Percentiles rank a stretch among this genome's conserved stretches.
Conservation (phyloP, 2,329 filamentous ascomycete genomes). For the Talaromyces sp. region DNA sequence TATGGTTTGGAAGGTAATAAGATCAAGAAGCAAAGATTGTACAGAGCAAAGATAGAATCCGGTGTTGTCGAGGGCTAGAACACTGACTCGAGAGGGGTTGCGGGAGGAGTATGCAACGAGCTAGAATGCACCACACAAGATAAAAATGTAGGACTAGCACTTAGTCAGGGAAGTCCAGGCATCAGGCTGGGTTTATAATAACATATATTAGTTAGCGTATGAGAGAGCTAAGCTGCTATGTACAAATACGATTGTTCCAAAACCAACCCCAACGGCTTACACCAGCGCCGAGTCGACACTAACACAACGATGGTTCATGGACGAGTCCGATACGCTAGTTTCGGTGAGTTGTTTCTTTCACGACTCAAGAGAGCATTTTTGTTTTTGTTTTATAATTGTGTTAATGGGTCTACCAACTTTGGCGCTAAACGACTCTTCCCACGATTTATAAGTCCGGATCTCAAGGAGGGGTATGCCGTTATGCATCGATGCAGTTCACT, state of each 20-base stretch:
- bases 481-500: conserved; percentile 9
- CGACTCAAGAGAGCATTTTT: neutral
- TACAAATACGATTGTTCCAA: neutral
- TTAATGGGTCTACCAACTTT: neutral
- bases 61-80: conserved; percentile 2
- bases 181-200: conserved; percentile 10
- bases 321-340: conserved; percentile 16
- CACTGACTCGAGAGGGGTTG: conserved; percentile 16
- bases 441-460: conserved; percentile 9
- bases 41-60: conserved; percentile 1
- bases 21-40: neutral
- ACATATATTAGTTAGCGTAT: neutral
- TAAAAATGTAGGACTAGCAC: conserved; percentile 6
- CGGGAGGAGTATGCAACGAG: conserved; percentile 14
- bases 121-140: conserved; percentile 10
- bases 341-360: conserved; percentile 11
- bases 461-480: conserved; percentile 8
- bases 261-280: conserved; percentile 4
- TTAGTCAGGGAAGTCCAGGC: neutral
- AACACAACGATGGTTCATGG: conserved; percentile 5
- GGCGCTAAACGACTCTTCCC: conserved; percentile 4
- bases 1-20: neutral
- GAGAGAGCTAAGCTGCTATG: neutral
- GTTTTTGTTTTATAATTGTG: neutral
- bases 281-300: conserved; percentile 7